phyloP scores from a whole-genome alignment of 78 protist genomes.

The Speleostelium caveatum region DNA sequence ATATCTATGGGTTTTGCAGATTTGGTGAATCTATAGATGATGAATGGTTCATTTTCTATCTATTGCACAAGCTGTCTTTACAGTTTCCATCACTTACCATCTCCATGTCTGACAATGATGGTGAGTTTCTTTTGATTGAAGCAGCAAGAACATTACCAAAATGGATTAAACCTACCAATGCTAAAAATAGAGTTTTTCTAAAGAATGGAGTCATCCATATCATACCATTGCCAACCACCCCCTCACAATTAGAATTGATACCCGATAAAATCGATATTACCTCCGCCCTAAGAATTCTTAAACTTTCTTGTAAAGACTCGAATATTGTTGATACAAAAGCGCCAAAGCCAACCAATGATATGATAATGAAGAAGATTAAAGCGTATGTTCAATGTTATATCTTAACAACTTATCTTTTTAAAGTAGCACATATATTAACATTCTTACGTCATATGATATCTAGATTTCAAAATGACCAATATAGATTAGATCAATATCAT shows the following conservation, averaged over 20 bases:
- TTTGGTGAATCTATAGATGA: constrained; percentile 89
- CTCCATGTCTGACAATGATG: constrained; percentile 76
- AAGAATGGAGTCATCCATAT: constrained; percentile 43
- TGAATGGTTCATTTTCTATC: constrained; percentile 90
- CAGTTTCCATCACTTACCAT: constrained; percentile 11
- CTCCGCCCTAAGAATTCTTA: constrained; percentile 23
- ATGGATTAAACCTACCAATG: constrained; percentile 78
- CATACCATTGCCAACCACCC: constrained; percentile 71
- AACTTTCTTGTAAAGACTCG: background rate
- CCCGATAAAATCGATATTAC: constrained; percentile 39
- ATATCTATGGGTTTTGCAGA: constrained; percentile 33
- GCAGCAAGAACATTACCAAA: constrained; percentile 68
- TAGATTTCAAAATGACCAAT: constrained; percentile 20
- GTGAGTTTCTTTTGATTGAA: constrained; percentile 90
- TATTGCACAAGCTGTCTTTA: constrained; percentile 68
- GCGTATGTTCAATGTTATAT: background rate
- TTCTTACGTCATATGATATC: background rate
- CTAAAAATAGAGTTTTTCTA: constrained; percentile 74
- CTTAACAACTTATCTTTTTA: background rate
- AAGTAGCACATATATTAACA: background rate
- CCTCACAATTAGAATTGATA: constrained; percentile 28
- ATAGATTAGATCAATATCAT: constrained; percentile 28
- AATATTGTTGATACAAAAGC: background rate
- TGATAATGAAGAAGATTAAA: constrained; percentile 7
- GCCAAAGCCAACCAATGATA: background rate